These are phyloP conservation scores for Ambrosiella cleistominuta DNA, from an alignment of 2,329 filamentous ascomycete genomes.

Conservation along the genomic window DNA sequence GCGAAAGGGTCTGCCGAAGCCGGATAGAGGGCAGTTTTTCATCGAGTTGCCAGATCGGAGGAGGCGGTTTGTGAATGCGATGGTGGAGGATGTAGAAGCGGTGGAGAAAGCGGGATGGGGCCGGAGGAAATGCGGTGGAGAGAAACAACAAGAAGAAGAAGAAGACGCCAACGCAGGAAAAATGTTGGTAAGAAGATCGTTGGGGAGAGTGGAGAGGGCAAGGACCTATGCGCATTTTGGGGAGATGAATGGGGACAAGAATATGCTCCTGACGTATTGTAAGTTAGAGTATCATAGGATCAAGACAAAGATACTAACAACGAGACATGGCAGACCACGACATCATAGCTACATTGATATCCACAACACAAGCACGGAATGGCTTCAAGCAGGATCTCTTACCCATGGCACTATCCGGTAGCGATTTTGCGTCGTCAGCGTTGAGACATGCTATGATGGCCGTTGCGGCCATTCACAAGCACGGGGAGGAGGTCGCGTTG, in stretches of 20 bases:
- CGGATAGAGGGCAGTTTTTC: slow-evolving; percentile 19
- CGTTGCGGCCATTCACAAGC: slow-evolving; percentile 26
- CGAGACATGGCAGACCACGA: slow-evolving; percentile 20
- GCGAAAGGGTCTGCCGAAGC: slow-evolving; percentile 19
- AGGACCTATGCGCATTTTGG: not conserved
- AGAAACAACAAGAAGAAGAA: not conserved
- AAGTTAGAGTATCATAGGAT: not conserved
- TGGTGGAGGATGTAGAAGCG: slow-evolving; percentile 21
- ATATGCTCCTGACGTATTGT: slow-evolving; percentile 4
- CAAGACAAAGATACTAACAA: not conserved
- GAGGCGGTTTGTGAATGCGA: slow-evolving; percentile 19
- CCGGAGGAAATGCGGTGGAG: not conserved
- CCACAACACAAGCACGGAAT: slow-evolving; percentile 28
- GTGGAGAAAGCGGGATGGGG: not conserved
- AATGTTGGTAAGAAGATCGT: not conserved
- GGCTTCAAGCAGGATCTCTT: slow-evolving; percentile 29
- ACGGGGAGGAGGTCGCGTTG: slow-evolving; percentile 23
- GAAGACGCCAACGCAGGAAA: not conserved
- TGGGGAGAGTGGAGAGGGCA: not conserved
- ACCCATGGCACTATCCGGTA: slow-evolving; percentile 26
- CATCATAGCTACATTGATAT: slow-evolving; percentile 27
- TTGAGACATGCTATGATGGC: slow-evolving; percentile 29
- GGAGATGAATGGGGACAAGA: not conserved
- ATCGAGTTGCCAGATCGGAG: slow-evolving; percentile 19
- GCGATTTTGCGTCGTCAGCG: slow-evolving; percentile 21